phyloP scores from a whole-genome alignment of 306 rosid genomes.

The Hippophae rhamnoides region DNA sequence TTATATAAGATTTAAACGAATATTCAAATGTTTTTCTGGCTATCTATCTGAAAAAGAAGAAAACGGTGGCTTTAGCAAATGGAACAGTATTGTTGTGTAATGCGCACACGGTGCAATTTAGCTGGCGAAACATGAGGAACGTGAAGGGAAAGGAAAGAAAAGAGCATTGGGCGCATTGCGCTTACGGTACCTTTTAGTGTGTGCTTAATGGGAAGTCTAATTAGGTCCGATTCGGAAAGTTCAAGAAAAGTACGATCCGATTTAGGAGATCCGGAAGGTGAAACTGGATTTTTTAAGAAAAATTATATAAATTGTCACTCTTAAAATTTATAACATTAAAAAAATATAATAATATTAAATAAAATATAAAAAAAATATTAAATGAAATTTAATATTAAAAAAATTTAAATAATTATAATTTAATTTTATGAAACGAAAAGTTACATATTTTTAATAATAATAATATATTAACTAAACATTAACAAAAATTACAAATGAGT shows the following conservation, averaged over 20 bases:
- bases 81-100: constrained; percentile 10
- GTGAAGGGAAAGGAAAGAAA: neutral
- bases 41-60: neutral
- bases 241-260: constrained; percentile 2
- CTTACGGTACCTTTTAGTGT: neutral
- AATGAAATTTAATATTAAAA: too few species aligned
- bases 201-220: too few species aligned
- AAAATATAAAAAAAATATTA: too few species aligned
- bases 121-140: neutral
- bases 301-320: too few species aligned
- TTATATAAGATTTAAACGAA: neutral
- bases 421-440: too few species aligned
- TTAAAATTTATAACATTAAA: too few species aligned
- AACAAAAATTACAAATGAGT: too few species aligned
- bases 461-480: too few species aligned
- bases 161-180: neutral
- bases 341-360: too few species aligned
- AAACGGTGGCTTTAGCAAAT: neutral
- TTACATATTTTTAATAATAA: too few species aligned
- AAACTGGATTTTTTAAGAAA: neutral
- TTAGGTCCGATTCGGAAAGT: constrained; percentile 18
- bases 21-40: neutral
- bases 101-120: neutral
- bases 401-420: too few species aligned
- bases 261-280: neutral